These are phyloP conservation scores for Plasmopara muralis DNA, from an alignment of 352 stramenopile genomes.

Conservation along the genomic window DNA sequence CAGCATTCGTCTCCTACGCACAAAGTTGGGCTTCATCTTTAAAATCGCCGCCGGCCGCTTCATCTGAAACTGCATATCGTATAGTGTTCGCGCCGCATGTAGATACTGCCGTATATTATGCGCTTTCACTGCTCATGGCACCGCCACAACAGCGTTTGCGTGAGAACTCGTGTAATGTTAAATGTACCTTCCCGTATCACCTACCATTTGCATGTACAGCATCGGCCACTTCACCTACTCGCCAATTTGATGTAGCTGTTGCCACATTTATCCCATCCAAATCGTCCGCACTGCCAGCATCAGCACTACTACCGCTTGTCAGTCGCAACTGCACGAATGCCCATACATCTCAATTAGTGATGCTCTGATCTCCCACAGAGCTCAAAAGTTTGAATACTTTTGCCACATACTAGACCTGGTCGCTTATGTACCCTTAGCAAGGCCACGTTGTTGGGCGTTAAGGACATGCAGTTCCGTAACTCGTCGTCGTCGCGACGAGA, in stretches of 20 bases:
- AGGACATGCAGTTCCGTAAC: constrained; percentile 15
- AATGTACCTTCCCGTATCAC: background rate
- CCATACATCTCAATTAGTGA: background rate
- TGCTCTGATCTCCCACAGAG: background rate
- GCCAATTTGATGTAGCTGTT: constrained; percentile 18
- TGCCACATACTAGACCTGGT: constrained; percentile 12
- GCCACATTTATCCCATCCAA: constrained; percentile 8
- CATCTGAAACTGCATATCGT: constrained; percentile 69
- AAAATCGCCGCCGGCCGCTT: constrained; percentile 65
- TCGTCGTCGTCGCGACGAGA: background rate
- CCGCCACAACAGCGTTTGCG: background rate
- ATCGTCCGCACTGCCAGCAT: constrained; percentile 17
- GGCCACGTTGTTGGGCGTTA: constrained; percentile 14
- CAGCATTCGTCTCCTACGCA: constrained; percentile 12
- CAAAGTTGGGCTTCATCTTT: constrained; percentile 61
- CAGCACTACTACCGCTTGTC: constrained; percentile 18
- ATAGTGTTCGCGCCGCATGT: constrained; percentile 49
- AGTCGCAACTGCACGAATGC: constrained; percentile 15
- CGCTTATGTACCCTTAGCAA: constrained; percentile 27
- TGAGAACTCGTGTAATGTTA: background rate
- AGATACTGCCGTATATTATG: constrained; percentile 53
- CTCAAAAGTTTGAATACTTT: background rate
- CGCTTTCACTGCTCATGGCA: constrained; percentile 41
- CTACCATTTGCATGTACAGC: constrained; percentile 22
- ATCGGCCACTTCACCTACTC: constrained; percentile 10